Conservation (phyloP, 768 basidiomycete genomes). For the Boletus reticulatus region DNA sequence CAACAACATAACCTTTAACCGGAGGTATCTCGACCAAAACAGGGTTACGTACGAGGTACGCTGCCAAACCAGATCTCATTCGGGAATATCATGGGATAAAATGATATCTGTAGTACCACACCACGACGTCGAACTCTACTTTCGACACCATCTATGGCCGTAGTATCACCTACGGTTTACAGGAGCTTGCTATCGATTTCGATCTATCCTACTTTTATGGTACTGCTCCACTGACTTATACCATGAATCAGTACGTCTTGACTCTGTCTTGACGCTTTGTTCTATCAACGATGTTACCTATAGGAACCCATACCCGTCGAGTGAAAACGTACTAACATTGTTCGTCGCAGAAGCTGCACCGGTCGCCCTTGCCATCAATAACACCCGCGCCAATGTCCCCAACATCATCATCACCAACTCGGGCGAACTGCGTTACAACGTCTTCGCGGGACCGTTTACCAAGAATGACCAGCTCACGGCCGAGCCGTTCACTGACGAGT, state of each 20-base stretch:
- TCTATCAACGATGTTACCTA: neutral
- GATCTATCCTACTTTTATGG: constrained; percentile 67
- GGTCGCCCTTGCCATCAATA: constrained; percentile 57
- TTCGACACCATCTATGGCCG: constrained; percentile 64
- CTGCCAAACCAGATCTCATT: neutral
- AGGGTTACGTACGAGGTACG: constrained; percentile 70
- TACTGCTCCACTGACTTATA: constrained; percentile 74
- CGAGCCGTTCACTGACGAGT: constrained; percentile 65
- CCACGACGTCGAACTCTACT: constrained; percentile 41
- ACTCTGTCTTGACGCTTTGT: neutral
- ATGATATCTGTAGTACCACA: constrained; percentile 57
- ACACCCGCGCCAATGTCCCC: constrained; percentile 56
- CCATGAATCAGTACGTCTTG: constrained; percentile 50
- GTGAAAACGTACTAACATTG: constrained; percentile 56
- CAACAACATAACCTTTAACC: constrained; percentile 57
- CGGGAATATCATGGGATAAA: neutral
- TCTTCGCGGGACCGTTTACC: constrained; percentile 69
- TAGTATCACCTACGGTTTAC: constrained; percentile 54
- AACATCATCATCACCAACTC: constrained; percentile 66
- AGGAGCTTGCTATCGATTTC: constrained; percentile 51
- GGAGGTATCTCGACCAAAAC: constrained; percentile 80
- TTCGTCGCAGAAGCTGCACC: constrained; percentile 55
- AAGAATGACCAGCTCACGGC: constrained; percentile 79
- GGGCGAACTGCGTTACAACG: constrained; percentile 62
- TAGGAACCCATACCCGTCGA: constrained; percentile 63